Percentiles rank a stretch among this genome's conserved stretches.
Evolutionary conservation across 2,329 filamentous ascomycete species (phyloP).

Genomic region (Aspergillus flavus): DNA sequence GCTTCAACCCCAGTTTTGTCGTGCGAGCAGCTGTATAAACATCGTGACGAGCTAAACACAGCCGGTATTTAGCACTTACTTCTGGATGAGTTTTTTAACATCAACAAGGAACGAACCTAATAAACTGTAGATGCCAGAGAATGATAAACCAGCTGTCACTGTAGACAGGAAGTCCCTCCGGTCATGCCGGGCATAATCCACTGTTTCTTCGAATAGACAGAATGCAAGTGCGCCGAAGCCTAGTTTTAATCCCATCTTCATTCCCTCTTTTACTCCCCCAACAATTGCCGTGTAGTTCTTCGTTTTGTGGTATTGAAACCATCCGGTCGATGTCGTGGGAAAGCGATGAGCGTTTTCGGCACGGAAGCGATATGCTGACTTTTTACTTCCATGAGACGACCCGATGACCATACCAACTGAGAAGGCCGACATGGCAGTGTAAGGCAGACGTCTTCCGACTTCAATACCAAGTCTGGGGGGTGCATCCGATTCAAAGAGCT

Average conservation of each 20-base stretch:
- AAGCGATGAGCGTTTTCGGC: constrained; percentile 96
- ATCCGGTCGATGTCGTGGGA: constrained; percentile 77
- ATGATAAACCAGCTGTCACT: constrained; percentile 77
- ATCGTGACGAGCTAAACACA: constrained; percentile 70
- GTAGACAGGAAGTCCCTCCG: constrained; percentile 78
- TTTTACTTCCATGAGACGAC: constrained; percentile 70
- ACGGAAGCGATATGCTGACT: constrained; percentile 79
- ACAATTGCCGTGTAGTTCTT: constrained; percentile 90
- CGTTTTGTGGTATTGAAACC: constrained; percentile 98
- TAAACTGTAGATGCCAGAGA: constrained; percentile 83
- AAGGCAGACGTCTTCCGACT: constrained; percentile 65
- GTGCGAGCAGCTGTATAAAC: constrained; percentile 75
- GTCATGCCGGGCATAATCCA: constrained; percentile 66
- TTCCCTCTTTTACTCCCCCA: constrained; percentile 75
- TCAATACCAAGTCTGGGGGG: constrained; percentile 61
- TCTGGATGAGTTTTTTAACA: not conserved
- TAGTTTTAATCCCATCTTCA: constrained; percentile 72
- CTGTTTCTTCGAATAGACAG: constrained; percentile 79
- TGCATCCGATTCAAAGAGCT: constrained; percentile 40
- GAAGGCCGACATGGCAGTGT: constrained; percentile 66
- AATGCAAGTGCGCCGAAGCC: constrained; percentile 75
- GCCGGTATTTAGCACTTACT: not conserved
- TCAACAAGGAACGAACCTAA: constrained; percentile 64
- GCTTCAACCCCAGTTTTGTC: constrained; percentile 75
- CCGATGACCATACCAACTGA: constrained; percentile 72